Evolutionary conservation across 2,329 filamentous ascomycete genomes (phyloP), one percentile per base, ranked within the genome.

Genomic region (Alternaria triticimaculans): DNA sequence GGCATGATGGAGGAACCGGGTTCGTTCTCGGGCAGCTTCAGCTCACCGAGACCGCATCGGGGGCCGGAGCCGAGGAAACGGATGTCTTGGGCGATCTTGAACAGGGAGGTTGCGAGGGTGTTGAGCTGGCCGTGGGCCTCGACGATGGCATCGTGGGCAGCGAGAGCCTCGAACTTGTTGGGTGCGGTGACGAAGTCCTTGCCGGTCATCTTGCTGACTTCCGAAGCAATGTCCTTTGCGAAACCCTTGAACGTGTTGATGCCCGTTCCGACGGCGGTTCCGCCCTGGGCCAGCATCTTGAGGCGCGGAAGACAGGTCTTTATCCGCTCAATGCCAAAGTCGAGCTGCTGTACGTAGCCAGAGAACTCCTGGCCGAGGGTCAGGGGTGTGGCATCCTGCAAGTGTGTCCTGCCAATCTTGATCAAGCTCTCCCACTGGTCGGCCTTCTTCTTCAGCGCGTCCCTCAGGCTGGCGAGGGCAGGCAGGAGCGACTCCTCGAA

Each of bases 1-100:
- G 96, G 96, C 96, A 99, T 99, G 86, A 99, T 98, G 74, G 92
- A 96, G 78, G 92, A 96, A 69, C 95, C 95, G 33, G 96, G 96
- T 86, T 99, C 96, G 84, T 99, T 99, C 86, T 99, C 96, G 25
- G 96, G 96, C 55, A 99, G 89, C 77, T 88, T 88, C 68, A 99
- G 88, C 85, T 99, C 96, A 71, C 94, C 95, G 21, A 98, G 90
- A 77, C 96, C 96, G 82, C 96, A 98, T 64, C 96, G 93, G 60
- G 96, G 96, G 15, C 96, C 96, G 72, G 93, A 97, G 74, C 96
- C 96, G 56, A 98, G 92, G 85, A 97, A 98, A 77, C 96, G 92
- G 79, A 99, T 93, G 81, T 98, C 96, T 85, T 99, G 94, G 11
- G 95, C 96, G 76, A 99, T 97, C 88, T 99, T 98, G 88, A 92